These are phyloP conservation scores for Elongisporangium undulatum DNA, from an alignment of 352 stramenopile species.

Conservation along the genomic window DNA sequence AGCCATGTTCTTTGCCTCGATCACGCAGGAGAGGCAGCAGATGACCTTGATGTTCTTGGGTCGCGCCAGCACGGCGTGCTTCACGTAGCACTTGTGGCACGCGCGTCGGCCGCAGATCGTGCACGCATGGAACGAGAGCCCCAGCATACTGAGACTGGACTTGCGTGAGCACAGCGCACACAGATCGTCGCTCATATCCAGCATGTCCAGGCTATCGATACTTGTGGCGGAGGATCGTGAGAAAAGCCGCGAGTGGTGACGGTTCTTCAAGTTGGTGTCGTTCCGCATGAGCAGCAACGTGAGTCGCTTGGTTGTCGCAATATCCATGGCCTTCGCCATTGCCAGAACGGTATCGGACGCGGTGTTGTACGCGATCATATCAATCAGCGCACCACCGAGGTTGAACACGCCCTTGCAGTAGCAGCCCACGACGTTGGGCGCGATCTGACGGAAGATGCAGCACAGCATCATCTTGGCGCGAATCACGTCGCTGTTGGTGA, in stretches of 20 bases:
- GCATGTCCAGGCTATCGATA: background rate
- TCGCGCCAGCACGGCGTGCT: conserved; percentile 23
- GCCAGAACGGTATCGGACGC: conserved; percentile 35
- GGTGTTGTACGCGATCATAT: conserved; percentile 39
- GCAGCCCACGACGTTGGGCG: conserved; percentile 26
- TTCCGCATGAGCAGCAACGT: conserved; percentile 16
- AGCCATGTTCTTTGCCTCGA: conserved; percentile 21
- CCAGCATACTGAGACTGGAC: background rate
- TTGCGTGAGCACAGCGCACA: background rate
- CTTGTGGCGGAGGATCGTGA: background rate
- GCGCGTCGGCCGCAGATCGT: conserved; percentile 23
- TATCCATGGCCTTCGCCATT: conserved; percentile 23
- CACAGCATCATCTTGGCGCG: conserved; percentile 54
- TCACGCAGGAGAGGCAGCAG: conserved; percentile 39
- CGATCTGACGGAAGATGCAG: conserved; percentile 50
- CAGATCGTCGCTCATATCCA: background rate
- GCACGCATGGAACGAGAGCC: conserved; percentile 13
- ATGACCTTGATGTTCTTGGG: conserved; percentile 19
- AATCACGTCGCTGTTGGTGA: conserved; percentile 25
- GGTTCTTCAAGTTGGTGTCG: background rate
- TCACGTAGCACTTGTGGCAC: conserved; percentile 39
- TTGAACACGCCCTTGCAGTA: conserved; percentile 59
- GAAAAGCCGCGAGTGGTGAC: background rate
- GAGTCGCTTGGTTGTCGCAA: conserved; percentile 38
- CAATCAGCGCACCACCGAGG: conserved; percentile 32